Conservation (phyloP, 352 stramenopile species). For the Phytophthora vignae region DNA sequence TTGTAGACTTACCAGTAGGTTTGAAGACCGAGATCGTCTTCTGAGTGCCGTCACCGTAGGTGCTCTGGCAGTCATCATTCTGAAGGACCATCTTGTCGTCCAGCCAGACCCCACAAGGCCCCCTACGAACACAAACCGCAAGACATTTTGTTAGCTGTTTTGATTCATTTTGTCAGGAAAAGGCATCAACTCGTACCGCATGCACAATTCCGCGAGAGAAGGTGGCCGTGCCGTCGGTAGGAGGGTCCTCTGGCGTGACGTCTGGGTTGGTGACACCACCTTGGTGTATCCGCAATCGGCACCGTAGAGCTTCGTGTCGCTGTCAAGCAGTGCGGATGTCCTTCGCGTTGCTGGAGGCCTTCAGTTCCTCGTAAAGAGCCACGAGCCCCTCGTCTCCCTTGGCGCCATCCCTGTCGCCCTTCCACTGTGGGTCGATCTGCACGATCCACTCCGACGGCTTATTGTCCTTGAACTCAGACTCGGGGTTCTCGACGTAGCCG, state of each 20-base stretch:
- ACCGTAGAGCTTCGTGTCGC: slow-evolving; percentile 33
- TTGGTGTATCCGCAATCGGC: slow-evolving; percentile 41
- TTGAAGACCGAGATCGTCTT: slow-evolving; percentile 36
- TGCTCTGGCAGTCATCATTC: slow-evolving; percentile 39
- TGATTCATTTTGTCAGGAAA: too few relatives aligned
- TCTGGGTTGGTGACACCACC: too few relatives aligned
- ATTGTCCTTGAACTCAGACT: slow-evolving; percentile 38
- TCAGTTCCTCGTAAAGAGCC: slow-evolving; percentile 36
- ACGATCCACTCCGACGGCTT: slow-evolving; percentile 42
- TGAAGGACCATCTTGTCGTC: slow-evolving; percentile 39
- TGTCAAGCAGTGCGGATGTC: slow-evolving; percentile 38
- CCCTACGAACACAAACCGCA: too few relatives aligned
- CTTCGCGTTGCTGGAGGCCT: slow-evolving; percentile 22
- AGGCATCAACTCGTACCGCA: not conserved
- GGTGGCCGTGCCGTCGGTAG: slow-evolving; percentile 33
- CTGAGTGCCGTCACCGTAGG: slow-evolving; percentile 36
- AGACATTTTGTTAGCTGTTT: too few relatives aligned
- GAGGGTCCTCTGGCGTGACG: slow-evolving; percentile 20
- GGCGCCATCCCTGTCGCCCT: slow-evolving; percentile 31
- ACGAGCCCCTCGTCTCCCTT: slow-evolving; percentile 30
- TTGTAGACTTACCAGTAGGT: slow-evolving; percentile 47
- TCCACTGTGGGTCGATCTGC: slow-evolving; percentile 41
- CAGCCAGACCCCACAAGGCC: slow-evolving; percentile 44
- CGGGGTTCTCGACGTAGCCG: slow-evolving; percentile 36
- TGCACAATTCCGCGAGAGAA: slow-evolving; percentile 43